phyloP scores from a whole-genome alignment of 176 grass and related monocot species.

The Oryza coarctata region DNA sequence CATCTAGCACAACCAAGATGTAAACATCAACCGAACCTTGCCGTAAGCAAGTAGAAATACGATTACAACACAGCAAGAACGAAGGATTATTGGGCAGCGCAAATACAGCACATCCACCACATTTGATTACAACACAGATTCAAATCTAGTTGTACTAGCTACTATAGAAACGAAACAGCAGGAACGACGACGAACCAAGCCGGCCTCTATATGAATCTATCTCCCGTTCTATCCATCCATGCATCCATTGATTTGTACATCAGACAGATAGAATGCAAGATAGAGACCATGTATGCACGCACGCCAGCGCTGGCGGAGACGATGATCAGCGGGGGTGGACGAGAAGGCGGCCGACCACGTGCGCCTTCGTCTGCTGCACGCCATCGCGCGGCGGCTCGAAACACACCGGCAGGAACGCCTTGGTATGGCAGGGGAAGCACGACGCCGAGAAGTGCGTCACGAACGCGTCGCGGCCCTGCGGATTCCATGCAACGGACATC shows the following conservation, averaged over 20 bases:
- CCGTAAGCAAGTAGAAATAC: too few relatives aligned
- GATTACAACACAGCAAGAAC: background rate
- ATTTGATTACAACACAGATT: background rate
- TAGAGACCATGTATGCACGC: conserved; percentile 15
- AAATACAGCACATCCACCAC: background rate
- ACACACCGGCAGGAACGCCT: conserved; percentile 41
- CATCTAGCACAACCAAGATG: background rate
- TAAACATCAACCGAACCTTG: too few relatives aligned
- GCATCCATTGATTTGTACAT: background rate
- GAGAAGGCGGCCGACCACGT: conserved; percentile 22
- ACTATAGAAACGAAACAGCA: background rate
- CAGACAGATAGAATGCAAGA: conserved; percentile 36
- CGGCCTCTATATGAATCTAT: conserved; percentile 6
- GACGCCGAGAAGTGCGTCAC: conserved; percentile 36
- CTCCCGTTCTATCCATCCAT: conserved; percentile 56
- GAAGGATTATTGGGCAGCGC: background rate
- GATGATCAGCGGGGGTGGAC: background rate
- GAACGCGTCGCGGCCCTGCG: conserved; percentile 23
- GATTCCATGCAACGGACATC: background rate
- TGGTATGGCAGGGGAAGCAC: background rate
- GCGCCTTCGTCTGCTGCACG: background rate
- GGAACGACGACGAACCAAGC: background rate
- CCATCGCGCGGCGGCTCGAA: conserved; percentile 62
- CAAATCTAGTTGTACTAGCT: too few relatives aligned
- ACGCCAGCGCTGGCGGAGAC: background rate